A percentile compares a stretch with the other conserved stretches of the same genome.
These are phyloP conservation scores for Hemisphaericaspora xylofermentans DNA, from an alignment of 1,139 yeast genomes.

Conservation along the genomic window DNA sequence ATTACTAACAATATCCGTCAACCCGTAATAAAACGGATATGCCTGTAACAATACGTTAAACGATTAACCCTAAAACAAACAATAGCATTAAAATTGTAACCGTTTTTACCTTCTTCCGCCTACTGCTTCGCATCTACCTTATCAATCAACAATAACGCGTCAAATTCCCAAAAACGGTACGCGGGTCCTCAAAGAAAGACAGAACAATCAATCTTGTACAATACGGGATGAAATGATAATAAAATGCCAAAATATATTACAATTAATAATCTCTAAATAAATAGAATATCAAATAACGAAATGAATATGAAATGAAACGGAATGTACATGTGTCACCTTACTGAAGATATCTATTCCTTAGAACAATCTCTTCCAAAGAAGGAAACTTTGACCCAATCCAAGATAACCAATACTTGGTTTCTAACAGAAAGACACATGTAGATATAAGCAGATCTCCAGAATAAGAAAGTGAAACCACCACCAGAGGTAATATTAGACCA, in stretches of 20 bases:
- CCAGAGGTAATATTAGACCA: constrained; percentile 80
- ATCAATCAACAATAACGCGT: not conserved
- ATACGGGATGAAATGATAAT: not conserved
- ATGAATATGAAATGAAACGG: constrained; percentile 2
- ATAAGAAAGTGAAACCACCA: constrained; percentile 82
- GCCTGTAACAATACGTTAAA: too few relatives aligned
- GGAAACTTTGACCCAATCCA: constrained; percentile 87
- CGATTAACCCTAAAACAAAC: too few relatives aligned
- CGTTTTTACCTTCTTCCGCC: not conserved
- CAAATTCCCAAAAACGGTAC: too few relatives aligned
- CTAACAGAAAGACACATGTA: constrained; percentile 89
- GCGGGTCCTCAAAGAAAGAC: too few relatives aligned
- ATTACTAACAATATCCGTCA: too few relatives aligned
- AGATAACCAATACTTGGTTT: constrained; percentile 78
- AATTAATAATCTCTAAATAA: constrained; percentile 1
- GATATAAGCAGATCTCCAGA: constrained; percentile 94
- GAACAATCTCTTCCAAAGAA: constrained; percentile 87
- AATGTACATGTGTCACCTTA: not conserved
- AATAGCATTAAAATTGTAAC: not conserved
- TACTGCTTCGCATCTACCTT: not conserved
- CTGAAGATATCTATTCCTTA: constrained; percentile 37
- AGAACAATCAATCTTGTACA: too few relatives aligned
- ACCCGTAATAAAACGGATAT: too few relatives aligned
- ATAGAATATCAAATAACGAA: not conserved
- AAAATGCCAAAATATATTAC: not conserved